Base-by-base conservation (phyloP, 352 stramenopile species). In the Phytophthora uliginosa region DNA sequence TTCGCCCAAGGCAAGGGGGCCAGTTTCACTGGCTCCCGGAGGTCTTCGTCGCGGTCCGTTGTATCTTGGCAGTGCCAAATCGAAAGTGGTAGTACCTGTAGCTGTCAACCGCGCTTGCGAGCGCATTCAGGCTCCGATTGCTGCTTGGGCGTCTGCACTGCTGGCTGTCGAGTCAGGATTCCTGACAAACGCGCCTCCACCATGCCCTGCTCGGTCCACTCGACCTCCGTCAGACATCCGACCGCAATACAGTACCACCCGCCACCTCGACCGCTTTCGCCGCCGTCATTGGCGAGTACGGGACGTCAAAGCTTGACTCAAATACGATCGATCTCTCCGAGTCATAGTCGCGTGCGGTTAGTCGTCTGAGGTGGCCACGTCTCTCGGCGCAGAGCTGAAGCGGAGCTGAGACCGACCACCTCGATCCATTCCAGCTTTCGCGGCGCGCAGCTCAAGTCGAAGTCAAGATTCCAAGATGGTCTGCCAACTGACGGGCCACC, bases 391-490 rank as follows among this genome's bases (percentile, higher is more conserved):
- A 28, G 53, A 55, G 36, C 62, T 24, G 63, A 58, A 59, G 34
- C 22, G n/a, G 17, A 57, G 59, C 58, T 63, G 54, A 64, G 53
- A 63, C 40, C 40, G 40, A 62, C 40, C 59, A 54, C 47, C 9
- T 54, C 18, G 12, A n/a, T 17, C n/a, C 68, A 75, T 71, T 75
- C 62, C 20, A 10, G 36, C 38, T 54, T 58, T 53, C 24, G 47
- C 68, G 24, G 17, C 42, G 34, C 38, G 20, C 2, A 50, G 63
- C 69, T 22, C 68, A 67, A 61, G 55, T 71, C 38, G 26, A 59
- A 53, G 28, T 34, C 48, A 18, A 20, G 48, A 51, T 10, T 55
- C 15, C 56, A 51, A 64, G 22, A 77, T 77, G 66, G 66, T 52
- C 24, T 70, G 15, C 51, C 10, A n/a, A 0, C 13, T 73, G 2